A percentile compares a stretch with the other conserved stretches of the same genome.
Evolutionary conservation across 1,284 basidiomycete species (phyloP).

Genomic region (Rhodotorula sp.): DNA sequence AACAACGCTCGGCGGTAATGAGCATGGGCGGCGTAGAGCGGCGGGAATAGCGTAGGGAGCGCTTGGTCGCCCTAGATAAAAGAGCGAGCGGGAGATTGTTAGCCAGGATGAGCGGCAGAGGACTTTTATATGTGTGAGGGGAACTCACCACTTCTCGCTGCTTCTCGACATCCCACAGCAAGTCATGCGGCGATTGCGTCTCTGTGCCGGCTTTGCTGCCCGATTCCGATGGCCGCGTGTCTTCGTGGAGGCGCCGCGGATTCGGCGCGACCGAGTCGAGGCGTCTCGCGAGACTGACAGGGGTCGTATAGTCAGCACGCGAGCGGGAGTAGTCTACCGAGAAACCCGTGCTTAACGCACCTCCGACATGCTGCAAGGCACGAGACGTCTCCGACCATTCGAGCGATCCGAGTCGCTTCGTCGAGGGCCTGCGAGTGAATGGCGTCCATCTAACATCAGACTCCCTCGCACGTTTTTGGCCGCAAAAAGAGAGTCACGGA

Average conservation of each 20-base stretch:
- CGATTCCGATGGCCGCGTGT: neutral
- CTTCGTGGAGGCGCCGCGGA: too few relatives aligned
- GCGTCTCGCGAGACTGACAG: constrained; percentile 6
- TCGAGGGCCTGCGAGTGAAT: constrained; percentile 5
- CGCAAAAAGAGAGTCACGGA: too few relatives aligned
- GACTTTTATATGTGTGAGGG: neutral
- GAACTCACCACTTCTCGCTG: neutral
- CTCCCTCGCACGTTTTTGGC: too few relatives aligned
- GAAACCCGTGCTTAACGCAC: too few relatives aligned
- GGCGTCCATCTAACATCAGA: neutral
- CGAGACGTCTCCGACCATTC: constrained; percentile 12
- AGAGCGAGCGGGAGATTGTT: neutral
- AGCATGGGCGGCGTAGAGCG: constrained; percentile 5
- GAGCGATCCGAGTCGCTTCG: constrained; percentile 23
- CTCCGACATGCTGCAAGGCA: constrained; percentile 16
- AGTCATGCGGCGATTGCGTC: constrained; percentile 1
- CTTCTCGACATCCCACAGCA: constrained; percentile 6
- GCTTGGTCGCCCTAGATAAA: neutral
- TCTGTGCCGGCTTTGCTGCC: neutral
- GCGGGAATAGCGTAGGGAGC: constrained; percentile 12
- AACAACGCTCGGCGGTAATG: neutral
- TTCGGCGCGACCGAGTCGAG: neutral
- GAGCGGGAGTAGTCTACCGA: too few relatives aligned
- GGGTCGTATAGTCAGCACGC: too few relatives aligned
- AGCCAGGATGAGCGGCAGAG: neutral